phyloP scores from a whole-genome alignment of 495 filamentous ascomycete genomes.

The Talaromyces wortmannii region DNA sequence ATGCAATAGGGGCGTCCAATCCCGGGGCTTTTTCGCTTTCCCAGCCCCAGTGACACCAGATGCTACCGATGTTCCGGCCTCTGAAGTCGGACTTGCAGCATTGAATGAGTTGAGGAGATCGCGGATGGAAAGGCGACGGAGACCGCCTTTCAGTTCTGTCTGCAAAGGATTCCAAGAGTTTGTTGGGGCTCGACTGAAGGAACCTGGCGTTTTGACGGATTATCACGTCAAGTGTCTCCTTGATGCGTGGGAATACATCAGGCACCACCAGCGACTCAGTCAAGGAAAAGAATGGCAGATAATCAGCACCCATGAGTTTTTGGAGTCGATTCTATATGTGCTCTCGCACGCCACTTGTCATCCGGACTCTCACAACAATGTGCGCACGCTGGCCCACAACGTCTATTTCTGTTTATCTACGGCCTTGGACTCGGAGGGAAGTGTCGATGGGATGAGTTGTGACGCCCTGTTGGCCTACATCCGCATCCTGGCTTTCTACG shows the following conservation, averaged over 20 bases:
- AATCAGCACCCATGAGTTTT: slow-evolving; percentile 41
- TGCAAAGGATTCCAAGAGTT: slow-evolving; percentile 58
- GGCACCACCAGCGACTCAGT: slow-evolving; percentile 23
- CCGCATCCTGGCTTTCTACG: slow-evolving; percentile 49
- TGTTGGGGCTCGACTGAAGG: slow-evolving; percentile 45
- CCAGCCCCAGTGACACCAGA: slow-evolving; percentile 8
- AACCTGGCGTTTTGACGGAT: slow-evolving; percentile 47
- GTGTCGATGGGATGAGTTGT: slow-evolving; percentile 23
- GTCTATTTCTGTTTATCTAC: slow-evolving; percentile 47
- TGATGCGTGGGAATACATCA: slow-evolving; percentile 53
- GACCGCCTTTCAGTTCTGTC: slow-evolving; percentile 53
- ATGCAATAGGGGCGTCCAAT: slow-evolving; percentile 2
- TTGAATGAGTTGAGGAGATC: slow-evolving; percentile 37
- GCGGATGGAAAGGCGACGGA: slow-evolving; percentile 31
- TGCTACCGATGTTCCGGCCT: slow-evolving; percentile 15
- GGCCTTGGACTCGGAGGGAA: slow-evolving; percentile 31
- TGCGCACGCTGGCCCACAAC: slow-evolving; percentile 45
- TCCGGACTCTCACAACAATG: slow-evolving; percentile 21
- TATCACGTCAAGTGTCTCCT: slow-evolving; percentile 56
- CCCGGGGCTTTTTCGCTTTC: slow-evolving; percentile 31
- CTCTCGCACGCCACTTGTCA: slow-evolving; percentile 29
- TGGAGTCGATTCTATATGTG: slow-evolving; percentile 38
- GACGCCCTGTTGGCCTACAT: slow-evolving; percentile 45
- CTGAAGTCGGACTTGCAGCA: slow-evolving; percentile 33
- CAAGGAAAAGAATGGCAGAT: slow-evolving; percentile 27